Base-by-base conservation (phyloP, 169 alveolate genomes). In the Eimeria sp. region DNA sequence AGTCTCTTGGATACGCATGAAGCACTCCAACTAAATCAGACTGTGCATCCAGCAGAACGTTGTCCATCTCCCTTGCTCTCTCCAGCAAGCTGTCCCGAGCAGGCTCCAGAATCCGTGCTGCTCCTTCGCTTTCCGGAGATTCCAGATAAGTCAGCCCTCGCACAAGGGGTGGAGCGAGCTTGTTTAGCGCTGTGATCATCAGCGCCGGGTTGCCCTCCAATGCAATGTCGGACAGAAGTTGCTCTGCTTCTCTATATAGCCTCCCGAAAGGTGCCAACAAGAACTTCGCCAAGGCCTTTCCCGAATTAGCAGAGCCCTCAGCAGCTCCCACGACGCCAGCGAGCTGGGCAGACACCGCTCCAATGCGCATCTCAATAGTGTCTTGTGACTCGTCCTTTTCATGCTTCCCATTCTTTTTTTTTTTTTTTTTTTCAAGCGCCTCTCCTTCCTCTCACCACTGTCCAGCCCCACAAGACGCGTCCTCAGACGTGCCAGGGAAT, bases 301-400 rank as follows among this genome's bases (percentile, higher is more conserved):
- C 58, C 49, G 89, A 10, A 5, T 47, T 7, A n/a, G 70, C 25
- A 51, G 49, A 47, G 45, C 89, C 25, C 49, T 45, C 47, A 51
- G 67, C 67, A 80, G 89, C 89, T 25, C 47, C 89, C 51, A 80
- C 5, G 4, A 80, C 89, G 65, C 89, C 89, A 51, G 61, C 40
- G n/a, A 80, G 89, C 70, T 22, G 47, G 20, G 89, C 7, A 45
- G 67, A 20, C 89, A 80, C 47, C 16, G 63, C 67, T 9, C 45
- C 25, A 80, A 80, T 51, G 30, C 30, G 67, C 18, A 40, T 54
- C 70, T 80, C 89, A 16, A 16, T 13, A 20, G 75, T 14, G 18
- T 20, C 75, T n/a, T 25, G 14, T 7, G 43, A 25, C 40, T 65
- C 40, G 0, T 40, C 27, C 47, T 25, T 73, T 3, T 73, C n/a